Evolutionary conservation across 2,329 filamentous ascomycete species (phyloP).

Genomic region (Arthrinium phaeospermum): DNA sequence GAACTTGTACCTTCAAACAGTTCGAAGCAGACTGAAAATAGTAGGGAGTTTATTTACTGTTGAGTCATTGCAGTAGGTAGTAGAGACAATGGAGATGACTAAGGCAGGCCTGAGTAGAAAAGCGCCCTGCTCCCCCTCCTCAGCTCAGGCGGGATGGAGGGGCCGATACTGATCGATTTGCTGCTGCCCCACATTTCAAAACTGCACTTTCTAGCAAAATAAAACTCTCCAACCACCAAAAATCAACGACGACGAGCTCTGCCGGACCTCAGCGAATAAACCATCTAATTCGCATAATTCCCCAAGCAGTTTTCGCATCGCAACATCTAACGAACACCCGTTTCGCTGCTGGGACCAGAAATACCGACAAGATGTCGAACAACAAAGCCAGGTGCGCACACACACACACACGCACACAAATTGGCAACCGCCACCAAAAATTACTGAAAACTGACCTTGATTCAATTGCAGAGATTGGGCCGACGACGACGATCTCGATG

Average conservation of each 20-base stretch:
- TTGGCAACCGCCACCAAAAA: neutral
- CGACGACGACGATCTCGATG: slow-evolving; percentile 90
- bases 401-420: slow-evolving; percentile 11
- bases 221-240: neutral
- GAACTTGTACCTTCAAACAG: neutral
- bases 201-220: slow-evolving; percentile 17
- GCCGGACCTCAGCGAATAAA: neutral
- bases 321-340: neutral
- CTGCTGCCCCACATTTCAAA: slow-evolving; percentile 8
- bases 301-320: neutral
- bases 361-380: slow-evolving; percentile 24
- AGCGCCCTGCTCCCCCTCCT: neutral
- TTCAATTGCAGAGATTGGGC: slow-evolving; percentile 74
- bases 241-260: slow-evolving; percentile 3
- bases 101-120: neutral
- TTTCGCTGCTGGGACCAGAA: neutral
- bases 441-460: slow-evolving; percentile 11
- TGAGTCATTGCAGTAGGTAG: neutral
- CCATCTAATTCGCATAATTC: neutral
- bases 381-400: slow-evolving; percentile 24
- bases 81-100: neutral
- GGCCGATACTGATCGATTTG: slow-evolving; percentile 12
- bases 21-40: neutral
- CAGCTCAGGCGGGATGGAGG: slow-evolving; percentile 6
- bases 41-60: neutral